These are phyloP conservation scores for Prototheca wickerhamii DNA, from an alignment of 163 green algal species.

Conservation along the genomic window DNA sequence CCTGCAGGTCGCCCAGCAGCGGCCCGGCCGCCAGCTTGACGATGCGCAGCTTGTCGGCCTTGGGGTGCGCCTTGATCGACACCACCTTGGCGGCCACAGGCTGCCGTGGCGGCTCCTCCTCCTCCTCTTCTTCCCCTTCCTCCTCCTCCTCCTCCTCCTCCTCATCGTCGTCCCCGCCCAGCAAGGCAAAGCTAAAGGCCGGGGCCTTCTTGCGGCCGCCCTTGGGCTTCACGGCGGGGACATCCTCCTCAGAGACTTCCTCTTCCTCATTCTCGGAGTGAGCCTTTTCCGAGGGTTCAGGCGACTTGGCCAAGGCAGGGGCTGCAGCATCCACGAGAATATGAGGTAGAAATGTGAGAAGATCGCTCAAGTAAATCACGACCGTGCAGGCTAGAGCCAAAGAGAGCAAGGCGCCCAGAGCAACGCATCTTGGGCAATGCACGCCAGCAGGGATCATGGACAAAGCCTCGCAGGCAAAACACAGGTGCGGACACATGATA, in stretches of 20 bases:
- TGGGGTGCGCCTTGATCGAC: slow-evolving; percentile 49
- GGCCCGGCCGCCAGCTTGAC: slow-evolving; percentile 31
- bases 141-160: slow-evolving; percentile 31
- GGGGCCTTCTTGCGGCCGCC: slow-evolving; percentile 25
- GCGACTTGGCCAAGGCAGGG: too few relatives aligned
- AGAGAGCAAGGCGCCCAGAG: background rate
- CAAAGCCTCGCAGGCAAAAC: background rate
- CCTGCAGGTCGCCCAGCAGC: slow-evolving; percentile 9
- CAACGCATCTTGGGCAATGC: background rate
- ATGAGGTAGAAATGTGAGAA: too few relatives aligned
- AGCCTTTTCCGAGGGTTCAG: too few relatives aligned
- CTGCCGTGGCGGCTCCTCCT: slow-evolving; percentile 19
- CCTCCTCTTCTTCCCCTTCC: slow-evolving; percentile 27
- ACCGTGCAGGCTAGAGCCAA: too few relatives aligned
- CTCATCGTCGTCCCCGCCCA: slow-evolving; percentile 25
- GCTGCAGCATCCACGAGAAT: too few relatives aligned
- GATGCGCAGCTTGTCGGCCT: slow-evolving; percentile 57
- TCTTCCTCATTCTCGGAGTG: too few relatives aligned
- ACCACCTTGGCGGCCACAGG: slow-evolving; percentile 52
- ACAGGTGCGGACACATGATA: background rate
- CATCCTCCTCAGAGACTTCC: slow-evolving; percentile 13
- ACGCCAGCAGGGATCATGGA: background rate
- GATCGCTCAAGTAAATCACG: too few relatives aligned
- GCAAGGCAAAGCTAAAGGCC: slow-evolving; percentile 39
- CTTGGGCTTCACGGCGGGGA: slow-evolving; percentile 14